Base-by-base conservation (phyloP, 73 alveolate species). In the Effrenium voratum region DNA sequence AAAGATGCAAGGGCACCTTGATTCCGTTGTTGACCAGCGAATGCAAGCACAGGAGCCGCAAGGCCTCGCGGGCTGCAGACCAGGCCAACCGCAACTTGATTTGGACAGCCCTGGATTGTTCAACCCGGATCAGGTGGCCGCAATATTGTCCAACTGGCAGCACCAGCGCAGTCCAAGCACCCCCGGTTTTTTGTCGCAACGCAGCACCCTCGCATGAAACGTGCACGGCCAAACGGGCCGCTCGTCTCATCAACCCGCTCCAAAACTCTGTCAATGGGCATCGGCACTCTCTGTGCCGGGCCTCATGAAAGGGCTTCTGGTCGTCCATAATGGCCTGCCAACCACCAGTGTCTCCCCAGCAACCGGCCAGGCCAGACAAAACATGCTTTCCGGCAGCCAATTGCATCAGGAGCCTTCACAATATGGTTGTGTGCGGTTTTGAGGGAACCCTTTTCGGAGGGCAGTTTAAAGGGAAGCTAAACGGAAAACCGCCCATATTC, bases 11-110 rank as follows among this genome's bases (percentile, higher is more conserved):
- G 38, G 73, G 75, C 38, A 46, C 96, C 96, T 90, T 90, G 84
- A 93, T 93, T 49, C 98, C 98, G 44, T 77, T 93, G 98, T 93
- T 93, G 52, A 93, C 98, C 98, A 93, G 34, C 41, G 98, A 93
- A 34, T 47, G 82, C 50, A 93, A 55, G 49, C 98, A 93, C 73
- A 93, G 77, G 70, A 93, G n/a, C 1, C 93, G 82, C 98, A 91
- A 46, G 43, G 96, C 96, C 96, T 90, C 43, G 28, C 24, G 47
- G 15, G 40, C 57, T 15, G 13, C 66, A 40, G 49, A 28, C 13
- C 40, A 2, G 40, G 38, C 40, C 8, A 6, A n/a, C n/a, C n/a
- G n/a, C n/a, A n/a, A n/a, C n/a, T n/a, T 8, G 43, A 24, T 32
- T 38, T 59, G 60, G 60, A 76, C 36, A 1, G 41, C 79, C 79